Base-by-base conservation (phyloP, 2,329 filamentous ascomycete genomes). In the Polychaeton citri region DNA sequence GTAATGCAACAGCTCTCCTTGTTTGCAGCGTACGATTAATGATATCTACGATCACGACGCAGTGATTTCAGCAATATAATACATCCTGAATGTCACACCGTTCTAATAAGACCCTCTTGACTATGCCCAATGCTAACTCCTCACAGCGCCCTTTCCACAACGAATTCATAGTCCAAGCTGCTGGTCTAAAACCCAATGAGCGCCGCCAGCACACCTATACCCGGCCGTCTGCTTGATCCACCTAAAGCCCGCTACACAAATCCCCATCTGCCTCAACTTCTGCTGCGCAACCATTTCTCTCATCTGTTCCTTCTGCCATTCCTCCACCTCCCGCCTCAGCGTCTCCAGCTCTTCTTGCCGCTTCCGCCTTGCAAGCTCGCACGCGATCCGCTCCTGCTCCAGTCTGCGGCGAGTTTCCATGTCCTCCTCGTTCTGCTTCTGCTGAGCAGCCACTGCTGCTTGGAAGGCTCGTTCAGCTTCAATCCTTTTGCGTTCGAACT, bases 161-260 rank as follows among this genome's bases (percentile, higher is more conserved):
- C n/a, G n/a, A n/a, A n/a, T n/a, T n/a, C n/a, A n/a, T n/a, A n/a
- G n/a, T n/a, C n/a, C n/a, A n/a, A n/a, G n/a, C n/a, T n/a, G n/a
- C n/a, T n/a, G n/a, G n/a, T n/a, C n/a, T n/a, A n/a, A n/a, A n/a
- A 76, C 55, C 38, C 49, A 79, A 56, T 83, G 79, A 2, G 48
- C 49, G 0, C 78, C 78, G 0, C 69, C 79, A 0, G 65, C 65
- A 57, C 79, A 83, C 4, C 75, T 54, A 53, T 74, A 84, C 0
- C 79, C 79, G 1, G 47, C 49, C 2, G 2, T 28, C 46, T 77
- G 67, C 45, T 70, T 72, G 18, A 79, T 72, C 79, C 79, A 85
- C 0, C 38, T 36, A 47, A 33, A 84, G 0, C 78, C 79, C 13
- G 37, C 24, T 0, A 63, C 60, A 51, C 79, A 86, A 0, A 54